These are phyloP conservation scores for Vigna hirtella DNA, from an alignment of 306 rosid genomes.

Conservation along the genomic window DNA sequence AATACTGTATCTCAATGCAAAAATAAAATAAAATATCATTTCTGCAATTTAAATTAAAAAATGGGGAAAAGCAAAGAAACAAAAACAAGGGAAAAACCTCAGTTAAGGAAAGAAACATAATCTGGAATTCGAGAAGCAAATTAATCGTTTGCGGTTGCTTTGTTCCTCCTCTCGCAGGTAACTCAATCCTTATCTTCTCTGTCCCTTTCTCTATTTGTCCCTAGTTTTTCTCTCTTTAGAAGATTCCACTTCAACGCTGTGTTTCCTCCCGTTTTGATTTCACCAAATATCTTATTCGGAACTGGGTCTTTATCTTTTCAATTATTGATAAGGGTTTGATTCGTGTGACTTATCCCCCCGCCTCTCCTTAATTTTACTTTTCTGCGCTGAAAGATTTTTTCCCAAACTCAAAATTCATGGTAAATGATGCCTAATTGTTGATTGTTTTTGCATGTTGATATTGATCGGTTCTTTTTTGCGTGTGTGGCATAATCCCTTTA, in stretches of 20 bases:
- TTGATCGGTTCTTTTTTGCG: conserved; percentile 32
- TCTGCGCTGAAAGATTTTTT: neutral
- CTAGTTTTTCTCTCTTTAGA: conserved; percentile 23
- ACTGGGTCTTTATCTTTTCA: conserved; percentile 28
- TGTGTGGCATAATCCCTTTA: conserved; percentile 9
- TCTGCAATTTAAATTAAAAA: neutral
- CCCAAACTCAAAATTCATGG: conserved; percentile 8
- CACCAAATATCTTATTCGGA: conserved; percentile 7
- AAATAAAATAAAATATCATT: conserved; percentile 4
- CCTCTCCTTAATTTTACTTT: conserved; percentile 12
- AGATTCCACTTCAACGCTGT: conserved; percentile 47
- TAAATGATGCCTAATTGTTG: conserved; percentile 2
- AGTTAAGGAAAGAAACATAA: conserved; percentile 44
- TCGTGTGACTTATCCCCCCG: neutral
- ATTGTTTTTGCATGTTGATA: neutral
- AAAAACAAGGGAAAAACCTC: conserved; percentile 41
- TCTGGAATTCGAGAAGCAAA: conserved; percentile 35
- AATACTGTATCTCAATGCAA: conserved; percentile 35
- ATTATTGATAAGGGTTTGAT: conserved; percentile 35
- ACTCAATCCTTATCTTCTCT: conserved; percentile 39
- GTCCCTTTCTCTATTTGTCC: neutral
- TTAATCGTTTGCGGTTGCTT: conserved; percentile 47
- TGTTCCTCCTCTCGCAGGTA: conserved; percentile 69
- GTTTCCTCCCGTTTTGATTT: conserved; percentile 33
- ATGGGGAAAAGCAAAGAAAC: neutral